Evolutionary conservation across 305 asterid genomes (phyloP), one percentile per base, ranked within the genome.

Genomic region (Rubia peregrina): DNA sequence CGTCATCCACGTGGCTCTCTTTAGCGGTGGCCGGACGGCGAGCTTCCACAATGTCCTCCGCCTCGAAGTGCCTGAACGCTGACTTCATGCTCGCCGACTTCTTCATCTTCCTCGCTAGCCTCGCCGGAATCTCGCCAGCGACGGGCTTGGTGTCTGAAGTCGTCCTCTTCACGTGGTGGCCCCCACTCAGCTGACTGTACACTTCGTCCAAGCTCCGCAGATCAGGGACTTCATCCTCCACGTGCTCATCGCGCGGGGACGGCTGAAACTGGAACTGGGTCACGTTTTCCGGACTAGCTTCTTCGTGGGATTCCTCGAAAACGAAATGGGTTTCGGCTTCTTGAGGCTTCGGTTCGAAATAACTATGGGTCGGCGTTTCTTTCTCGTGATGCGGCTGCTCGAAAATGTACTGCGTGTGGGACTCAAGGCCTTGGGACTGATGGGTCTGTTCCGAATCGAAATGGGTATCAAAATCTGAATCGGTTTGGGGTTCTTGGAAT

Each of bases 11-110:
- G 22, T 79, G 85, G 17, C 80, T 22, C 14, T 13, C 74, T 42
- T 68, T 78, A n/a, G 14, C 78, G 7, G 96, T 88, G 76, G 85
- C 92, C 77, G 95, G 96, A 71, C 94, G 84, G 63, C 88, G 77
- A 73, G 76, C 75, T 84, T 88, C 96, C 74, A 86, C 80, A 41
- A 83, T 76, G 1, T 83, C 78, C 46, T 70, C 86, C 80, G 77
- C 88, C 59, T 85, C 85, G 57, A 83, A 82, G 76, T 85, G 90
- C 7, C 38, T 81, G 44, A 88, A 88, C 17, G 86, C 76, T 0
- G 90, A 88, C 64, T 83, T 84, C 83, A 73, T 24, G 61, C 92
- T 89, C 64, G 95, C 87, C 55, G 93, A 91, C 30, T 87, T 91
- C 78, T 49, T 81, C 93, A 91, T 85, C 75, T 78, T 87, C 40